These are phyloP conservation scores for Solioccasus polychromus DNA, from an alignment of 768 basidiomycete genomes.

Conservation along the genomic window DNA sequence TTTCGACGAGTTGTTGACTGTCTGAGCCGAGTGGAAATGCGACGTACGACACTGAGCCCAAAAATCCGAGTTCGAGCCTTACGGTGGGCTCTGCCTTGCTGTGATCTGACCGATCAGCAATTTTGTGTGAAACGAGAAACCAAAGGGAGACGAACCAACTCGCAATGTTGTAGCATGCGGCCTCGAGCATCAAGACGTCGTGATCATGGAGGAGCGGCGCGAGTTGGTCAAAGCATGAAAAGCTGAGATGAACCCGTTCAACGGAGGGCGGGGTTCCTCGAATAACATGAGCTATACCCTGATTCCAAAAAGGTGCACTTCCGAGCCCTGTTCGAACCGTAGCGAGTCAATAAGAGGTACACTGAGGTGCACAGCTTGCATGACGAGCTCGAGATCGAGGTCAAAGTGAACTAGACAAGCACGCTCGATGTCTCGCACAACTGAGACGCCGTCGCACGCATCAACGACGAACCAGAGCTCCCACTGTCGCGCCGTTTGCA, in stretches of 20 bases:
- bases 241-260: conserved; percentile 74
- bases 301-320: conserved; percentile 84
- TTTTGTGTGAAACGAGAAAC: not conserved
- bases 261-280: conserved; percentile 30
- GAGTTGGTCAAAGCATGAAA: conserved; percentile 76
- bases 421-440: not conserved
- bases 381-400: conserved; percentile 79
- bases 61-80: conserved; percentile 73
- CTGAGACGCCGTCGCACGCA: conserved; percentile 26
- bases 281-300: conserved; percentile 43
- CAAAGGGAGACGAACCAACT: conserved; percentile 60
- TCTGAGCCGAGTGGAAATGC: conserved; percentile 68
- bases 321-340: conserved; percentile 80
- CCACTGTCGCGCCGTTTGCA: conserved; percentile 60
- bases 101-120: conserved; percentile 33
- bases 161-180: conserved; percentile 81
- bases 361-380: conserved; percentile 67
- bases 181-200: conserved; percentile 78
- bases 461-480: conserved; percentile 65
- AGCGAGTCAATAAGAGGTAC: conserved; percentile 71
- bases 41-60: conserved; percentile 71
- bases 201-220: conserved; percentile 74
- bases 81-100: conserved; percentile 72
- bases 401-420: conserved; percentile 74
- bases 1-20: conserved; percentile 68